Conservation (phyloP, 441 rosid species). For the Aquilaria agallochum region DNA sequence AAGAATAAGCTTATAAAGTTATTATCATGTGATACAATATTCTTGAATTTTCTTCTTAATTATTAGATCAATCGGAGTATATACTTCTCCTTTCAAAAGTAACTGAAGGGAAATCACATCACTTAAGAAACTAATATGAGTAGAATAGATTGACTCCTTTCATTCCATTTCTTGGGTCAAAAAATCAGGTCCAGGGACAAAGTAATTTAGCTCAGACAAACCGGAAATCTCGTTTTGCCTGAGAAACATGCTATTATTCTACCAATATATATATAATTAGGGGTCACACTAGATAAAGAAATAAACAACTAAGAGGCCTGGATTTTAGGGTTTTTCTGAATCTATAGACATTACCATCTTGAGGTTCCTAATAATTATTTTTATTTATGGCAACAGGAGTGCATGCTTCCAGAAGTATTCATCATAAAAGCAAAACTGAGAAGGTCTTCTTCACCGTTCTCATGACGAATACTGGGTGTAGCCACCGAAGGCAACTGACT, state of each 20-base stretch:
- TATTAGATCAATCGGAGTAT: no score
- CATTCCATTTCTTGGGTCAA: constrained; percentile 9
- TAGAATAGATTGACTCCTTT: no score
- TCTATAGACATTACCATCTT: constrained; percentile 18
- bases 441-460: constrained; percentile 28
- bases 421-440: constrained; percentile 36
- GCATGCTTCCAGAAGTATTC: constrained; percentile 32
- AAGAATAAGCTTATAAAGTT: no score
- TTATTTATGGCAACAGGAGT: constrained; percentile 42
- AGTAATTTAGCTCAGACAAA: constrained; percentile 13
- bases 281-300: constrained; percentile 27
- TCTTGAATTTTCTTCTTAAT: no score
- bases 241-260: constrained; percentile 17
- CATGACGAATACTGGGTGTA: constrained; percentile 33
- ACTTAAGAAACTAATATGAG: no score
- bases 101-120: not conserved
- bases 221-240: constrained; percentile 16
- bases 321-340: constrained; percentile 28
- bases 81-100: not conserved
- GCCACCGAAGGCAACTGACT: constrained; percentile 49
- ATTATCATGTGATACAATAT: no score
- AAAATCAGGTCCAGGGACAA: constrained; percentile 17
- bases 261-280: constrained; percentile 13
- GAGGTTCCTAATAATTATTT: constrained; percentile 36
- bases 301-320: constrained; percentile 19